phyloP scores from a whole-genome alignment of 2,329 filamentous ascomycete genomes.

The Ascochyta fabae region DNA sequence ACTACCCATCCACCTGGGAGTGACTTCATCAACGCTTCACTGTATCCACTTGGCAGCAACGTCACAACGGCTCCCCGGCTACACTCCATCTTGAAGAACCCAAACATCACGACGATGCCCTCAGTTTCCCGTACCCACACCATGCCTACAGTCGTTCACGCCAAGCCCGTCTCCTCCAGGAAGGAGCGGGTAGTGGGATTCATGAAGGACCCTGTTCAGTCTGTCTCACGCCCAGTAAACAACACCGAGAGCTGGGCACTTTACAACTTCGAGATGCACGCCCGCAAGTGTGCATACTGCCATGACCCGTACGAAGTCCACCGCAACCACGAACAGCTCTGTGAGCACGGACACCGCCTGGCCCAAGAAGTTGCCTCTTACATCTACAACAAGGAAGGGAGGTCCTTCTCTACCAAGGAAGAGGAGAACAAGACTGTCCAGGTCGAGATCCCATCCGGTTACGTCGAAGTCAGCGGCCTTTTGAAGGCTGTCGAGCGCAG shows the following conservation, averaged over 20 bases:
- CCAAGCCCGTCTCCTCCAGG: slow-evolving; percentile 36
- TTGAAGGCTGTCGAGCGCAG: slow-evolving; percentile 52
- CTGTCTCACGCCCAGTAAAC: slow-evolving; percentile 51
- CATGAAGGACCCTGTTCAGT: slow-evolving; percentile 46
- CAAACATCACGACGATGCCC: slow-evolving; percentile 41
- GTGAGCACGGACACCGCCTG: slow-evolving; percentile 52
- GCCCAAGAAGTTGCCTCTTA: slow-evolving; percentile 54
- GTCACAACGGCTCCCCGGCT: slow-evolving; percentile 41
- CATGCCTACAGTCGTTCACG: slow-evolving; percentile 46
- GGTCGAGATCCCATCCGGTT: slow-evolving; percentile 53
- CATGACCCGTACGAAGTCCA: slow-evolving; percentile 53
- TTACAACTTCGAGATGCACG: slow-evolving; percentile 58
- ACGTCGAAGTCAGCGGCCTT: slow-evolving; percentile 49
- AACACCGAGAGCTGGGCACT: slow-evolving; percentile 54
- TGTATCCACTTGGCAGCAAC: slow-evolving; percentile 30
- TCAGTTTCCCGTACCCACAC: slow-evolving; percentile 35
- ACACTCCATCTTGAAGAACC: slow-evolving; percentile 42
- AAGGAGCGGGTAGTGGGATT: slow-evolving; percentile 47
- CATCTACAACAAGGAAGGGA: slow-evolving; percentile 51
- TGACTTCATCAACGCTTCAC: slow-evolving; percentile 38
- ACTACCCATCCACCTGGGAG: slow-evolving; percentile 26
- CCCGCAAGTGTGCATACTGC: slow-evolving; percentile 54
- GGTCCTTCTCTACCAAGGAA: slow-evolving; percentile 43
- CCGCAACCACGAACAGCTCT: slow-evolving; percentile 50
- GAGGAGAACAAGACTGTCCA: slow-evolving; percentile 53